Evolutionary conservation across 179 eudicot genomes (phyloP), one percentile per base, ranked within the genome.

Genomic region (Heliamphora pulchella): DNA sequence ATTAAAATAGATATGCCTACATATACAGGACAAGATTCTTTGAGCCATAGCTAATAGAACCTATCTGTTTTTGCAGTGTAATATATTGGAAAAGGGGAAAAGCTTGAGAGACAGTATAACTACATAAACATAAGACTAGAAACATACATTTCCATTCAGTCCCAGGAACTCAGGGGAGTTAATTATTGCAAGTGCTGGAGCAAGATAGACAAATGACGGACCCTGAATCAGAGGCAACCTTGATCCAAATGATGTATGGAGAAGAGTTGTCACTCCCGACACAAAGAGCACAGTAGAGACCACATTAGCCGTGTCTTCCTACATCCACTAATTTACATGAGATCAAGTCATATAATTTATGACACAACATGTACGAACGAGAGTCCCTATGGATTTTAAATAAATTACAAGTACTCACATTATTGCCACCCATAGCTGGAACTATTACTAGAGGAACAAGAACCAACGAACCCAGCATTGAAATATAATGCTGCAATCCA

Each of bases 221-320:
- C 99, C 99, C 84, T 94, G 99, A 81, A 93, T 90, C 74, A 93
- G 86, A 54, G 98, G 98, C 88, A 95, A 84, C 83, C 98, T 90
- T 22, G 96, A 91, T 43, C 98, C 99, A 73, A 94, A 94, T 48
- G 87, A 83, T 8, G 91, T 88, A 73, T 96, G 98, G 83, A 96
- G 78, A 53, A 96, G 90, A 6, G 99, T 96, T 2, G 99, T 96
- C 77, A 90, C 86, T 79, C 99, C 99, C 57, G 97, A 87, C 68
- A 96, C 81, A 81, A 96, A 91, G 68, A 96, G 94, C 87, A 91
- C 94, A 2, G 99, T 96, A 39, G 95, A 96, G 64, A 96, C 92
- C 81, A 93, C 97, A 76, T 87, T 89, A 65, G 98, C 87, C 50
- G 92, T 96, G 83, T 96, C 99, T 82, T 96, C 99, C 99, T 96